Base-by-base conservation (phyloP, 2,329 filamentous ascomycete genomes). In the Fusarium sp. region DNA sequence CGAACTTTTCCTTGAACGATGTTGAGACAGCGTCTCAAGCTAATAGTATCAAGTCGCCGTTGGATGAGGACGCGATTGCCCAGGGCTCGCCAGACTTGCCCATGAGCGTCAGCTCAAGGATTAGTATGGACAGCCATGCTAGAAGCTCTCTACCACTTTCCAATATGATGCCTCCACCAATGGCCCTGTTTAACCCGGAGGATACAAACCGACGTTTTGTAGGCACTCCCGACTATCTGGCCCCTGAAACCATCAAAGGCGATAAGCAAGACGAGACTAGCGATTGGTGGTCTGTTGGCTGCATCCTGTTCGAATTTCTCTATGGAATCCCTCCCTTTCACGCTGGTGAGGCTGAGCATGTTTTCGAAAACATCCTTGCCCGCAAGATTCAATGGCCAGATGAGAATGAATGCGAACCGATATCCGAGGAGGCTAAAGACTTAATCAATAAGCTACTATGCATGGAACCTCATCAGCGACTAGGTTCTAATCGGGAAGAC, bases 241-340 rank as follows among this genome's bases (percentile, higher is more conserved):
- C 96, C 0, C 96, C 96, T 0, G 97, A 99, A 78, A 99, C 97
- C 0, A 97, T 99, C 77, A 94, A 94, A 71, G 96, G 97, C 52
- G 90, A 94, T 71, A 94, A 95, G 3, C 96, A 99, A 79, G 96
- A 99, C 76, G 95, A 98, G 79, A 96, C 95, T 72, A 98, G 96
- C 77, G 96, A 99, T 89, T 99, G 96, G 96, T 99, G 96, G 96
- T 98, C 96, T 24, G 87, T 99, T n/a, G 96, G 96, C 1, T 99
- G 97, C 79, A 98, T 99, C 74, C 84, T 98, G 80, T 99, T 98
- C 75, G 96, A 99, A 76, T 98, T 97, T 72, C 83, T 99, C 4
- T 98, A 93, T 76, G 96, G 96, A 2, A 91, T 93, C 61, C 96
- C 96, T 1, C 96, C 96, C 1, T 99, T 99, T 80, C 94, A 98